phyloP scores from a whole-genome alignment of 2,329 filamentous ascomycete species.

The Rhynchosporium secalis region DNA sequence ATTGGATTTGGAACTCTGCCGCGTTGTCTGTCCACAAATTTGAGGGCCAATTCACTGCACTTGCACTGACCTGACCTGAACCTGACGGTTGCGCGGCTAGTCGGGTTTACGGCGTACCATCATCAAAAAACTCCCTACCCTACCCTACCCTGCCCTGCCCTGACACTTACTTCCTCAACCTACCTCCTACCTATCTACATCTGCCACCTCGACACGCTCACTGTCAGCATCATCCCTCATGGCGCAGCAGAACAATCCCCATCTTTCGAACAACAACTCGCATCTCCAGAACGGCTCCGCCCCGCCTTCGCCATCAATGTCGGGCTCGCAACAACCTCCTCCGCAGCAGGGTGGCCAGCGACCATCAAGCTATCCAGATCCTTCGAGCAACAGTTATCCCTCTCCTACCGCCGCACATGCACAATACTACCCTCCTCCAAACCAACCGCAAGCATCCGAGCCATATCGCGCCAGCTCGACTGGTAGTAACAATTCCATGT shows the following conservation, averaged over 20 bases:
- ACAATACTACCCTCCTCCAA: conserved; percentile 48
- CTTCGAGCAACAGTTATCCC: conserved; percentile 46
- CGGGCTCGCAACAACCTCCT: conserved; percentile 35
- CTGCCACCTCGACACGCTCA: not conserved
- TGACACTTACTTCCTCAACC: not conserved
- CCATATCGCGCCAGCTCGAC: conserved; percentile 48
- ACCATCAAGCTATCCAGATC: conserved; percentile 45
- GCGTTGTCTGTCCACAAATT: not conserved
- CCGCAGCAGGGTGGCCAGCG: conserved; percentile 31
- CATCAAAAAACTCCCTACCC: too few relatives aligned
- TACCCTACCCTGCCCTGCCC: too few relatives aligned
- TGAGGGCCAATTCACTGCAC: not conserved
- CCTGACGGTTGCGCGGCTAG: not conserved
- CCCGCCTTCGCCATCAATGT: conserved; percentile 40
- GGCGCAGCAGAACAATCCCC: conserved; percentile 37
- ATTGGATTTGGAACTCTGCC: not conserved
- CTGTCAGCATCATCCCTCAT: conserved; percentile 25
- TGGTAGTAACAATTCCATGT: conserved; percentile 47
- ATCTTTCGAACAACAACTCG: conserved; percentile 26
- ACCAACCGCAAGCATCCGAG: conserved; percentile 39
- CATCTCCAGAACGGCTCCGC: conserved; percentile 38
- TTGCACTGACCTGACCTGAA: not conserved
- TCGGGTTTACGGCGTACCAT: not conserved
- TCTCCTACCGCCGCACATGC: conserved; percentile 48
- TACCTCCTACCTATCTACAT: not conserved